phyloP scores from a whole-genome alignment of 2,329 filamentous ascomycete genomes.

The Clarireedia homoeocarpa region DNA sequence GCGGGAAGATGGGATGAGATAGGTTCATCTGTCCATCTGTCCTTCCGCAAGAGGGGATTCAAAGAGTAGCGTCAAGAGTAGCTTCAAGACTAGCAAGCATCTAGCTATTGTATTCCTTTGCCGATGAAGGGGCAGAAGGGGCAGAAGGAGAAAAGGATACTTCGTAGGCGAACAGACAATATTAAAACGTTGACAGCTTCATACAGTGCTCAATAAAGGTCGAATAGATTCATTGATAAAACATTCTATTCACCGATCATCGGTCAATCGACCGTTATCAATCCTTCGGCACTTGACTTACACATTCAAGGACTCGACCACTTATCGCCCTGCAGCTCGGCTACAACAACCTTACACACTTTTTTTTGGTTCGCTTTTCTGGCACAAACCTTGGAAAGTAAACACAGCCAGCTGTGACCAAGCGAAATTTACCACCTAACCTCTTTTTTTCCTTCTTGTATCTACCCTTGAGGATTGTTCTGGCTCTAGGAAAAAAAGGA shows the following conservation, averaged over 20 bases:
- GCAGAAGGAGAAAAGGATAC: no score
- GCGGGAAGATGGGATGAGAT: neutral
- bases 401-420: neutral
- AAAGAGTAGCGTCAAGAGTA: neutral
- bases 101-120: neutral
- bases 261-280: neutral
- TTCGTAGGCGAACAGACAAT: no score
- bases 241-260: neutral
- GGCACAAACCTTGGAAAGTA: neutral
- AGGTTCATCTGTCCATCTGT: no score
- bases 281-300: neutral
- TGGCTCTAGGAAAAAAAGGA: neutral
- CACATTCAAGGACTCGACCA: constrained; percentile 4
- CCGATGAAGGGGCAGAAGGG: no score
- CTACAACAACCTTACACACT: neutral
- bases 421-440: neutral
- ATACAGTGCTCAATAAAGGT: no score
- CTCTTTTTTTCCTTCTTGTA: neutral
- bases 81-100: neutral
- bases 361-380: neutral
- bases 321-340: constrained; percentile 7
- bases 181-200: no score
- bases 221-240: neutral
- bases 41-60: no score
- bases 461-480: neutral